Base-by-base conservation (phyloP, 257 asterid genomes). In the Cinchona pubescens region DNA sequence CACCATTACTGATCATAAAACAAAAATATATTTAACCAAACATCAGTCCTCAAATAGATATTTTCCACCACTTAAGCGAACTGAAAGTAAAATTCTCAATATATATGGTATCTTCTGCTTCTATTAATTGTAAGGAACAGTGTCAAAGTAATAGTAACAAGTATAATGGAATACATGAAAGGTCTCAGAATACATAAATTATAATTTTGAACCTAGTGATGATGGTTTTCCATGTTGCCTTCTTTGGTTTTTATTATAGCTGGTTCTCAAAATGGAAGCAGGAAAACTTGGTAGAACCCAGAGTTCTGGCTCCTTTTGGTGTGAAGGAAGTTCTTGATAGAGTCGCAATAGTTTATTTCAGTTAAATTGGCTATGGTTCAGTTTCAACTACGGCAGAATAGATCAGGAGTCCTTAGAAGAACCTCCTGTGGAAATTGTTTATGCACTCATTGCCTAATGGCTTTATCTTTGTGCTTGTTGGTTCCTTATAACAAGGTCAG, bases 301-400 rank as follows among this genome's bases (percentile, higher is more conserved):
- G 83, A 21, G 88, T 86, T 0, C 43, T 84, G n/a, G 76, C 82
- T 29, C 88, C 88, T 2, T 82, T 63, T 56, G 86, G 88, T 23
- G 67, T 79, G 5, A 81, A 73, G 48, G 88, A 86, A n/a, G 71
- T 82, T 23, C 76, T 82, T 64, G 83, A 84, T 82, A 86, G 88
- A 49, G 86, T 84, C 40, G 84, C 88, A 32, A 82, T 53, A 55
- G 86, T 84, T 55, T 84, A 84, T 72, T 79, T 84, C 71, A 82
- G 88, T 75, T 84, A 84, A 38, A 84, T 84, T 38, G 86, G 88
- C 0, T 84, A 82, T 79, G 88, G 82, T 27, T 76, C 88, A 76
- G 86, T 84, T 25, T 79, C 88, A 62, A 84, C 88, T 48, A 79
- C 82, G 88, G 88, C 88, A 27, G 88, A 84, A 79, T 86, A 84